A percentile compares a stretch with the other conserved stretches of the same genome.
phyloP scores from a whole-genome alignment of 2,329 filamentous ascomycete species.

The Fonsecaea multimorphosa region DNA sequence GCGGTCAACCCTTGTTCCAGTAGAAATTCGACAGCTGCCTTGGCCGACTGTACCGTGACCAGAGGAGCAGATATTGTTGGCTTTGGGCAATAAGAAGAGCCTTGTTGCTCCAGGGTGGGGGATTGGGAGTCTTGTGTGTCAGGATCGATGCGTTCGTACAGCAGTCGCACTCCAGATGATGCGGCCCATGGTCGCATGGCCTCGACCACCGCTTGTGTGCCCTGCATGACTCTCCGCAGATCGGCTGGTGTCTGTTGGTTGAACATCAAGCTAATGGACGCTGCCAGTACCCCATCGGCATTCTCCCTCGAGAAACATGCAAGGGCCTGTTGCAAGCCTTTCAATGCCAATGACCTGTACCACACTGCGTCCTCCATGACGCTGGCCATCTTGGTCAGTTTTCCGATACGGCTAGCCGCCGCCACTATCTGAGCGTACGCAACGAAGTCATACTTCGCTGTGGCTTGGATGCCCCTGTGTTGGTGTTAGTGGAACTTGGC shows the following conservation, averaged over 20 bases:
- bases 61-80: neutral
- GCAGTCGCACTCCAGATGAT: neutral
- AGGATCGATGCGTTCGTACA: constrained; percentile 7
- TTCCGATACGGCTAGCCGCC: constrained; percentile 14
- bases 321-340: constrained; percentile 85
- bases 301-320: constrained; percentile 81
- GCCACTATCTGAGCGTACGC: constrained; percentile 20
- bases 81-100: neutral
- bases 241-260: constrained; percentile 19
- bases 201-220: constrained; percentile 12
- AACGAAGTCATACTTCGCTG: constrained; percentile 19
- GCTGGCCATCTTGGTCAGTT: constrained; percentile 10
- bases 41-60: constrained; percentile 11
- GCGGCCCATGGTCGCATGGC: constrained; percentile 13
- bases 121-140: neutral
- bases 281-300: constrained; percentile 86
- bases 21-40: constrained; percentile 14
- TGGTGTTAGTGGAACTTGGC: neutral
- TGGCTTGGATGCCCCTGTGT: constrained; percentile 13
- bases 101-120: neutral
- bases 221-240: constrained; percentile 11
- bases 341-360: constrained; percentile 81
- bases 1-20: constrained; percentile 14
- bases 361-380: constrained; percentile 51
- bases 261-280: constrained; percentile 73